Percentiles rank a stretch among this genome's conserved stretches.
These are phyloP conservation scores for Fusarium gaditjirri DNA, from an alignment of 2,329 filamentous ascomycete species.

Conservation along the genomic window DNA sequence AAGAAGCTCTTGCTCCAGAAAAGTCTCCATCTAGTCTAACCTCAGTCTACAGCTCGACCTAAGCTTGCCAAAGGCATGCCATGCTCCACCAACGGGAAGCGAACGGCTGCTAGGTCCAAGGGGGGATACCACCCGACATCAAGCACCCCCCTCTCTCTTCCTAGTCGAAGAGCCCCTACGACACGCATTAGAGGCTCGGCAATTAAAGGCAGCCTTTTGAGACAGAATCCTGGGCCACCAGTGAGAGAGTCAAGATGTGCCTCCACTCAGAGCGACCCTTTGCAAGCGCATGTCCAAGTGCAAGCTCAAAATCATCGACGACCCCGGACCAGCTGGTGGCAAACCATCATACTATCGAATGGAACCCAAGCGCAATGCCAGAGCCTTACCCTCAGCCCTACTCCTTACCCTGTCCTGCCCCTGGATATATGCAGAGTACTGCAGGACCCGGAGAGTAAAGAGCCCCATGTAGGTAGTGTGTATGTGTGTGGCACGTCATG, in stretches of 20 bases:
- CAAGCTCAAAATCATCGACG: slow-evolving; percentile 39
- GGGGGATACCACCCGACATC: slow-evolving; percentile 28
- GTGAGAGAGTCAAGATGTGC: slow-evolving; percentile 29
- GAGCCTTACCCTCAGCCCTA: slow-evolving; percentile 44
- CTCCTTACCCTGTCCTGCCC: slow-evolving; percentile 29
- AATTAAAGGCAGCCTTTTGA: slow-evolving; percentile 36
- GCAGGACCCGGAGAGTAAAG: slow-evolving; percentile 25
- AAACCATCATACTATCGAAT: slow-evolving; percentile 36
- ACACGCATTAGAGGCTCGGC: slow-evolving; percentile 36
- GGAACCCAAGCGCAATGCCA: slow-evolving; percentile 29
- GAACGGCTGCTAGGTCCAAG: slow-evolving; percentile 43
- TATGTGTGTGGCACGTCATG: slow-evolving; percentile 39
- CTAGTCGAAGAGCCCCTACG: slow-evolving; percentile 17
- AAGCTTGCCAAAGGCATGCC: slow-evolving; percentile 30
- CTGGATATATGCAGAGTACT: slow-evolving; percentile 37
- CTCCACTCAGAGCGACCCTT: slow-evolving; percentile 41
- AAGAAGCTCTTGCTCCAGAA: slow-evolving; percentile 34
- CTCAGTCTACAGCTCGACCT: slow-evolving; percentile 14
- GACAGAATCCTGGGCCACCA: slow-evolving; percentile 31
- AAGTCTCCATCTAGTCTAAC: slow-evolving; percentile 36
- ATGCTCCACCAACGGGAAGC: slow-evolving; percentile 43
- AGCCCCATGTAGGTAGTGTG: slow-evolving; percentile 14
- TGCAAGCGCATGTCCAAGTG: slow-evolving; percentile 31
- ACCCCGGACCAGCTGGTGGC: slow-evolving; percentile 46
- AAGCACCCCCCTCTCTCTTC: slow-evolving; percentile 24